A percentile compares a stretch with the other conserved stretches of the same genome.
These are phyloP conservation scores for Neofusicoccum umdonicola DNA, from an alignment of 2,329 filamentous ascomycete genomes.

Conservation along the genomic window DNA sequence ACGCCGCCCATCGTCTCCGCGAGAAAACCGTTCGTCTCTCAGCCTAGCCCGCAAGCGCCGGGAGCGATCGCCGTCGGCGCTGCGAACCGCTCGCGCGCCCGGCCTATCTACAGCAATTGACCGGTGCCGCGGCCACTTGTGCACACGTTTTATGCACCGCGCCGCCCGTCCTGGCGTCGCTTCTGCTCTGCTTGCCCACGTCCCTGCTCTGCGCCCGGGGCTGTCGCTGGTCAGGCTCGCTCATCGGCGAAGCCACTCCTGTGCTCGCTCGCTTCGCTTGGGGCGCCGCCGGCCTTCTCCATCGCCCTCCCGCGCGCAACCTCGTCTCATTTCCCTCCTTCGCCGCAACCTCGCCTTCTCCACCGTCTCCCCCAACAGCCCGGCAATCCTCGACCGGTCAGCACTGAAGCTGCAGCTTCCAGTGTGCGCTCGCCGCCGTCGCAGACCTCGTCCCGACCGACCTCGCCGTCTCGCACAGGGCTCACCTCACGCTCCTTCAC, in stretches of 20 bases:
- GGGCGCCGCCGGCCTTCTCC: conserved; percentile 7
- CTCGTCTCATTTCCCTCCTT: conserved; percentile 21
- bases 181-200: conserved; percentile 10
- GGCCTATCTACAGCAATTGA: conserved; percentile 13
- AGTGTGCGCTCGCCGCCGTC: conserved; percentile 35
- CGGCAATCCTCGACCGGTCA: conserved; percentile 38
- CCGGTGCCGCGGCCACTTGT: conserved; percentile 5
- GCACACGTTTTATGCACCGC: conserved; percentile 16
- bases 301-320: conserved; percentile 17
- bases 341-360: conserved; percentile 22
- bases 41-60: conserved; percentile 8
- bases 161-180: conserved; percentile 5
- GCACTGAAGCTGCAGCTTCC: conserved; percentile 25
- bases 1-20: not conserved
- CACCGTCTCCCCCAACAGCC: conserved; percentile 19
- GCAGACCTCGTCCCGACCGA: conserved; percentile 23
- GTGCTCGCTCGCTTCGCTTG: conserved; percentile 16
- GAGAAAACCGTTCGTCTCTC: not conserved
- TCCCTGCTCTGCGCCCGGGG: conserved; percentile 16
- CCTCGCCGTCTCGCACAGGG: conserved; percentile 21
- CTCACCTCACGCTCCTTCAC: conserved; percentile 32
- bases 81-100: conserved; percentile 10
- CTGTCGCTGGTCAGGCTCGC: conserved; percentile 4
- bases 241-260: conserved; percentile 12
- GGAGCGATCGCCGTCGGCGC: conserved; percentile 13